Evolutionary conservation across 2,329 filamentous ascomycete species (phyloP).

Genomic region (Aspergillus sp.): DNA sequence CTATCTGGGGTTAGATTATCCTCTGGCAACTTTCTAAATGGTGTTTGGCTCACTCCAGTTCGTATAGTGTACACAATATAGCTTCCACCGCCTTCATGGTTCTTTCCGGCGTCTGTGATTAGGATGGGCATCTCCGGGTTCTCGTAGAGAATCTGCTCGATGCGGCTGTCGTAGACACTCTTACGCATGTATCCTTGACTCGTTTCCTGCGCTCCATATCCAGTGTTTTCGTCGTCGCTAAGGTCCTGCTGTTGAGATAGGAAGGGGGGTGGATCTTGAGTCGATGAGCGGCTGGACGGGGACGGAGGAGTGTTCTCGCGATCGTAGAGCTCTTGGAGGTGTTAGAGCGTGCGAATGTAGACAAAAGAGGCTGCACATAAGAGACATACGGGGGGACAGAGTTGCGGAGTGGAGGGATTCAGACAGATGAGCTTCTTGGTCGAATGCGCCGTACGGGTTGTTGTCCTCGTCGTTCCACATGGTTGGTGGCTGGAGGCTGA

Average conservation of each 20-base stretch:
- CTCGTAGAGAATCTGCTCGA: conserved; percentile 97
- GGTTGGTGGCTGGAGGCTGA: conserved; percentile 25
- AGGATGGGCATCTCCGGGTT: conserved; percentile 85
- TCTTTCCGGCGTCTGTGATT: conserved; percentile 95
- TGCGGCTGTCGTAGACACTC: conserved; percentile 87
- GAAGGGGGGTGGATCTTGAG: conserved; percentile 63
- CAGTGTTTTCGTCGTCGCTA: conserved; percentile 60
- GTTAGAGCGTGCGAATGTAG: neutral
- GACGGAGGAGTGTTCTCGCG: conserved; percentile 64
- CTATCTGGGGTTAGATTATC: conserved; percentile 47
- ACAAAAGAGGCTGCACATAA: conserved; percentile 12
- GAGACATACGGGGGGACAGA: conserved; percentile 52
- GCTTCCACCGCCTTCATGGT: conserved; percentile 82
- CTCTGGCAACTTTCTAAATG: neutral
- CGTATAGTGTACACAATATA: conserved; percentile 97
- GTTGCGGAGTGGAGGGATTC: conserved; percentile 62
- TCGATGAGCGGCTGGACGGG: conserved; percentile 69
- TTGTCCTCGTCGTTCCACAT: conserved; percentile 99
- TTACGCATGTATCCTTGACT: conserved; percentile 56
- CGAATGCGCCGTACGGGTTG: conserved; percentile 94
- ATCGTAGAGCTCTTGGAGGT: conserved; percentile 54
- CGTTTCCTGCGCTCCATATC: conserved; percentile 51
- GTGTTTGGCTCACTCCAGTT: conserved; percentile 69
- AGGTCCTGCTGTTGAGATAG: conserved; percentile 53
- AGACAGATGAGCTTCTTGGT: conserved; percentile 75